Percentiles rank a stretch among this genome's conserved stretches.
These are phyloP conservation scores for Vitis amurensis DNA, from an alignment of 164 flowering plant species.

Conservation along the genomic window DNA sequence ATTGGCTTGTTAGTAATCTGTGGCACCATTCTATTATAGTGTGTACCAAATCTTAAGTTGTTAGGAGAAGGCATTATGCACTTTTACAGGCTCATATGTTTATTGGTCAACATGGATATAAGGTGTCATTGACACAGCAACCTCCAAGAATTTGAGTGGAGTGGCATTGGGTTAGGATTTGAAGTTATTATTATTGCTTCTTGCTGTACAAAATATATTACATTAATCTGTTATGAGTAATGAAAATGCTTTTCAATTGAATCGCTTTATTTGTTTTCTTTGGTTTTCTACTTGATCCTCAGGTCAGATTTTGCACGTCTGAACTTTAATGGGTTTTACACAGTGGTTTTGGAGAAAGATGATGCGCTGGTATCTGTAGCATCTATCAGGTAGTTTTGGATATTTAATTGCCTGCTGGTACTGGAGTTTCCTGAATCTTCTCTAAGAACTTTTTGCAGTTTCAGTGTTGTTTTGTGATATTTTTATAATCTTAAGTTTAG, in stretches of 20 bases:
- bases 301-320: slow-evolving; percentile 86
- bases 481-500: not conserved
- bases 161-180: too few relatives aligned
- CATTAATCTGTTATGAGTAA: too few relatives aligned
- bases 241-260: not conserved
- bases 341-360: slow-evolving; percentile 80
- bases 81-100: too few relatives aligned
- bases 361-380: slow-evolving; percentile 82
- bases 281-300: slow-evolving; percentile 19
- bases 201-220: too few relatives aligned
- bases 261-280: not conserved
- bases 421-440: not conserved
- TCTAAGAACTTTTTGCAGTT: not conserved
- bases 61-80: too few relatives aligned
- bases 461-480: not conserved
- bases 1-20: too few relatives aligned
- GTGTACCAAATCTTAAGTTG: too few relatives aligned
- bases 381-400: slow-evolving; percentile 68
- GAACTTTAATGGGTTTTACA: slow-evolving; percentile 80
- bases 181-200: too few relatives aligned
- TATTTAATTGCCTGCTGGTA: not conserved
- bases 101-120: too few relatives aligned
- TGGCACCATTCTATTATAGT: too few relatives aligned
- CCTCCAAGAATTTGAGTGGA: too few relatives aligned
- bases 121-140: too few relatives aligned